Evolutionary conservation across 2,329 filamentous ascomycete genomes (phyloP).

Genomic region (Ophiostoma fasciatum): DNA sequence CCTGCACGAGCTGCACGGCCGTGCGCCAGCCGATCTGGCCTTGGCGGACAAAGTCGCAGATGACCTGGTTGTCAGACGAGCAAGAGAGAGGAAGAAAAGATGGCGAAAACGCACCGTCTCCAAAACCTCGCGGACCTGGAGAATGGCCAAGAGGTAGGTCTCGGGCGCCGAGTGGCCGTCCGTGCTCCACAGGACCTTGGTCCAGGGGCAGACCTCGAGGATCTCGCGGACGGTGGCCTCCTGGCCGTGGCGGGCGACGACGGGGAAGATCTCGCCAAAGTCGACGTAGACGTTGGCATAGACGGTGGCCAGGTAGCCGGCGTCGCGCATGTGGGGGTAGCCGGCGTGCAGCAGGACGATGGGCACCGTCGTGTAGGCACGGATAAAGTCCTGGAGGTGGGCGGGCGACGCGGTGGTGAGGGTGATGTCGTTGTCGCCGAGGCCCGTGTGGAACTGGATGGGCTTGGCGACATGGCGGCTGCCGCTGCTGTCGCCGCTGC

Average conservation of each 20-base stretch:
- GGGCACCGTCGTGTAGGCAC: constrained; percentile 50
- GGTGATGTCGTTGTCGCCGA: constrained; percentile 66
- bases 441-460: constrained; percentile 69
- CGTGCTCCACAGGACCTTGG: constrained; percentile 66
- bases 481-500: no score
- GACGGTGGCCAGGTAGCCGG: constrained; percentile 61
- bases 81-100: neutral
- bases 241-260: constrained; percentile 62
- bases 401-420: constrained; percentile 58
- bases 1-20: constrained; percentile 47
- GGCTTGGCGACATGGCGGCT: constrained; percentile 58
- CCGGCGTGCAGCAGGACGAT: constrained; percentile 68
- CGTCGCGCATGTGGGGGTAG: constrained; percentile 68
- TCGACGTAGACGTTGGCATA: constrained; percentile 74
- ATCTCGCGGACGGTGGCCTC: constrained; percentile 55
- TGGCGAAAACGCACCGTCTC: constrained; percentile 35
- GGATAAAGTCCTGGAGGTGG: constrained; percentile 59
- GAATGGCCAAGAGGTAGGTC: constrained; percentile 57
- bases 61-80: constrained; percentile 30
- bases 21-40: constrained; percentile 45
- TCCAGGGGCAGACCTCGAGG: constrained; percentile 58
- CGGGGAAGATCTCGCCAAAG: constrained; percentile 70
- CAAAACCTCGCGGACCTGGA: constrained; percentile 57
- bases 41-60: constrained; percentile 51
- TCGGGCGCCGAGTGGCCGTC: constrained; percentile 71